Base-by-base conservation (phyloP, 495 filamentous ascomycete species). In the Penicillium pulvis region DNA sequence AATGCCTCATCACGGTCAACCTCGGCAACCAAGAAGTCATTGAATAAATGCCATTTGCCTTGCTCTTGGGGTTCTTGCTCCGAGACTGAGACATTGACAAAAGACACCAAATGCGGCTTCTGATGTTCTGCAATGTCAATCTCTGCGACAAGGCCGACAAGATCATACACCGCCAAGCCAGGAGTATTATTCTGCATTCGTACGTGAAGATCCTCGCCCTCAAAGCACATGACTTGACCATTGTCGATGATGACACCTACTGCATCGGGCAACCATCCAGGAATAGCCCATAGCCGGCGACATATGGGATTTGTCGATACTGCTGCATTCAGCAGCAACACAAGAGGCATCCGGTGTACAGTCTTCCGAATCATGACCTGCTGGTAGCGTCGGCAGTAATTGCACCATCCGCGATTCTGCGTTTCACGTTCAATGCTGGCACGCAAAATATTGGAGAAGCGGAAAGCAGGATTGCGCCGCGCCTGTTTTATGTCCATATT, bases 11-110 rank as follows among this genome's bases (percentile, higher is more conserved):
- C 88, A 43, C 80, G 76, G 14, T 86, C 80, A 17, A 96, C 81
- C n/a, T 87, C 84, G 6, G 89, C 84, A 33, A 99, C 94, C 12
- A 95, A 77, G 62, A 99, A 99, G 72, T 99, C 94, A 54, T 99
- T 99, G 73, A 99, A 96, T 5, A 99, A 69, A 66, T 97, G 90
- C 94, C 94, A 99, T 59, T 85, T 85, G 61, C 78, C 83, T 52
- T 84, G 77, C 2, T 68, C 69, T 8, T 84, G 77, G 6, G 80
- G 62, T 6, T 79, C 73, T 2, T 82, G 79, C 11, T 78, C 76
- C 10, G 92, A 91, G 24, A 93, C 83, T 1, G 87, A 89, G 44
- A 96, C 90, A 71, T 98, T 92, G 61, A 96, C 83, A 59, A 95
- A 85, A 10, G 91, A 91, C 17, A 98, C 92, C 39, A 99, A 82